Evolutionary conservation across 2,329 filamentous ascomycete genomes (phyloP).

Genomic region (Aureobasidium pullulans): DNA sequence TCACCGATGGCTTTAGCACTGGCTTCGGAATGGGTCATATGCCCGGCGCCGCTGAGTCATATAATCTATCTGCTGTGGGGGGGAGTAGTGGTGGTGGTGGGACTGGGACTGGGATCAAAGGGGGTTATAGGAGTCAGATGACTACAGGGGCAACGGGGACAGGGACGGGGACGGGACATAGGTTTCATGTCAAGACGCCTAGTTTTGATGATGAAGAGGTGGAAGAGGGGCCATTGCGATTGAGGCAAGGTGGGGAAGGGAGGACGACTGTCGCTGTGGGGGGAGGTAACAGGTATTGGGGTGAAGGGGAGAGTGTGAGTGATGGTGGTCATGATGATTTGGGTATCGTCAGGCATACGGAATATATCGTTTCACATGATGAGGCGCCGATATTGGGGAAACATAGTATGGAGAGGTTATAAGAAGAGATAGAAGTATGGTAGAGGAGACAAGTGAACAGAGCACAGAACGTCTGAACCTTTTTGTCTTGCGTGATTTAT

Average conservation of each 20-base stretch:
- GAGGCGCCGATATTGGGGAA: neutral
- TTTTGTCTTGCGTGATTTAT: no score
- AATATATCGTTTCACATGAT: neutral
- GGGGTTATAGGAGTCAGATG: neutral
- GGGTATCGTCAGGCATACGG: neutral
- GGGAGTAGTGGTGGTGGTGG: neutral
- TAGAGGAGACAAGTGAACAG: no score
- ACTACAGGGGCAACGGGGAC: neutral
- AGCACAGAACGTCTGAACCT: no score
- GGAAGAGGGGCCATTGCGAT: neutral
- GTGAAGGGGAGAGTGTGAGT: neutral
- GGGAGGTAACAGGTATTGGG: neutral
- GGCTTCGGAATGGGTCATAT: slow-evolving; percentile 30
- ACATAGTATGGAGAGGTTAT: neutral
- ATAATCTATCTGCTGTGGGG: slow-evolving; percentile 19
- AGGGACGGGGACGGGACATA: neutral
- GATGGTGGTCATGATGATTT: neutral
- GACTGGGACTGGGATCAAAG: no score
- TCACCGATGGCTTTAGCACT: slow-evolving; percentile 35
- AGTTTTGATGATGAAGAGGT: neutral
- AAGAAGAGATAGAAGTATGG: no score
- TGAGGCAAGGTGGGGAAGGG: neutral
- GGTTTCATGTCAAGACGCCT: neutral
- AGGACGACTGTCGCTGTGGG: neutral
- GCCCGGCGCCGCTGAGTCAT: slow-evolving; percentile 22